phyloP scores from a whole-genome alignment of 345 rosid genomes.

The Brassica rapa region DNA sequence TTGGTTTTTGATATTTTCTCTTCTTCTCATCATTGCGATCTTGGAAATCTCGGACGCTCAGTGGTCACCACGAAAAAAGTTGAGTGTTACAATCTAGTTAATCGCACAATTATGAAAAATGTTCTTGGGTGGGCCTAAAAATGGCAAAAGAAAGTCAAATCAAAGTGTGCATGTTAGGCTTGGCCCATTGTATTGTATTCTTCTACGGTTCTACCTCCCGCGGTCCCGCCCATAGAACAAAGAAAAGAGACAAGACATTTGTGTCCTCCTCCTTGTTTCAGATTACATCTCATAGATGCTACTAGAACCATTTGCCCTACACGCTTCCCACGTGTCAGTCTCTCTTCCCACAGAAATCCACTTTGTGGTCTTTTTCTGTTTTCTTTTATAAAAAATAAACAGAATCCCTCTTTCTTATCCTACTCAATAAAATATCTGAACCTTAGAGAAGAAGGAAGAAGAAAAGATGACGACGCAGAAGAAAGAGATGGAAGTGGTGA shows the following conservation, averaged over 20 bases:
- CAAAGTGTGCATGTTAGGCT: neutral
- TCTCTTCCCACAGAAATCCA: slow-evolving; percentile 34
- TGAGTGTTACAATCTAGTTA: neutral
- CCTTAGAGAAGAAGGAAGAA: neutral
- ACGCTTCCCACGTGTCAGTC: slow-evolving; percentile 34
- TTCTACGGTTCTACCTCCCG: neutral
- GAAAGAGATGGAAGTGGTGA: slow-evolving; percentile 75
- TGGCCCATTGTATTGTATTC: neutral
- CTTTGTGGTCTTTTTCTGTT: neutral
- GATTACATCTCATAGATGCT: slow-evolving; percentile 13
- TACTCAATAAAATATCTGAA: slow-evolving; percentile 15
- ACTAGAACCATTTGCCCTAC: slow-evolving; percentile 36
- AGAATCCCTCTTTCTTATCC: slow-evolving; percentile 18
- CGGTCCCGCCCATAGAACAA: neutral
- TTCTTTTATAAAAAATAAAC: neutral
- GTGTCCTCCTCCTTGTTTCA: slow-evolving; percentile 13
- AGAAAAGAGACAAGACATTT: slow-evolving; percentile 3
- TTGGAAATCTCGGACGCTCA: too few species aligned
- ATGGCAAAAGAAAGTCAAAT: neutral
- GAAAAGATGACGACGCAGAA: slow-evolving; percentile 44
- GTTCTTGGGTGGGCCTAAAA: neutral
- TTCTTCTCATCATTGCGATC: too few species aligned
- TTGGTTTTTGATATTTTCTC: too few species aligned
- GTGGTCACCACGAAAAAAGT: too few species aligned
- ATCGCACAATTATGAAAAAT: neutral